Evolutionary conservation across 2,329 filamentous ascomycete species (phyloP), one percentile per base, ranked within the genome.

Genomic region (Claviceps arundinis): DNA sequence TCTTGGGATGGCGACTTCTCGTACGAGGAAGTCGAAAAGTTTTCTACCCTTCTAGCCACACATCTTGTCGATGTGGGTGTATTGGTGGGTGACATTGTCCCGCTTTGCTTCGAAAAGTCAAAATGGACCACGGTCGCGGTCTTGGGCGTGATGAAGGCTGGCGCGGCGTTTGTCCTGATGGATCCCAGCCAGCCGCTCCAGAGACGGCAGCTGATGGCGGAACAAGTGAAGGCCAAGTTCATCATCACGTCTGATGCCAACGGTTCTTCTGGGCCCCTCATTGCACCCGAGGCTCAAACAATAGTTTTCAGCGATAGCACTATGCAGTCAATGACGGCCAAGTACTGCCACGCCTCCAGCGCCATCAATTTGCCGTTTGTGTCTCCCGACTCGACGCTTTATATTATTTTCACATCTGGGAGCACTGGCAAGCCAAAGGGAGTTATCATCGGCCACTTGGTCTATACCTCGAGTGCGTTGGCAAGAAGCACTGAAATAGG

Each of bases 1-100:
- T 68, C 54, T 74, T 70, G 5, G 59, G 52, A 55, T 70, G 48
- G 48, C 24, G 26, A 45, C 8, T 26, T 50, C 14, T 45, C 48
- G 1, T 50, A 50, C 48, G 48, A 37, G 4, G 41, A 50, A n/a
- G 17, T 50, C 4, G 48, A 50, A 24, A 24, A 7, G 4, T 50
- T 14, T 19, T 50, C 48, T 3, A 45, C 14, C 19, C 41, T 38
- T 37, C 17, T 50, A 16, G 48, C 48, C 45, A 37, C 26, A 11
- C 34, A 50, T 45, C 42, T 50, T 38, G 30, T 50, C 17, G 17
- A 19, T 40, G 13, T 14, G 13, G 48, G 48, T 44, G 24, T 50
- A 26, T 5, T 22, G 11, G 40, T 50, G 7, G 48, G 48, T 26
- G 48, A 50, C 26, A 50, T 50, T 17, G n/a, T 47, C 22, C 46